Evolutionary conservation across 352 stramenopile genomes (phyloP).

Genomic region (Globisporangium perplexum): DNA sequence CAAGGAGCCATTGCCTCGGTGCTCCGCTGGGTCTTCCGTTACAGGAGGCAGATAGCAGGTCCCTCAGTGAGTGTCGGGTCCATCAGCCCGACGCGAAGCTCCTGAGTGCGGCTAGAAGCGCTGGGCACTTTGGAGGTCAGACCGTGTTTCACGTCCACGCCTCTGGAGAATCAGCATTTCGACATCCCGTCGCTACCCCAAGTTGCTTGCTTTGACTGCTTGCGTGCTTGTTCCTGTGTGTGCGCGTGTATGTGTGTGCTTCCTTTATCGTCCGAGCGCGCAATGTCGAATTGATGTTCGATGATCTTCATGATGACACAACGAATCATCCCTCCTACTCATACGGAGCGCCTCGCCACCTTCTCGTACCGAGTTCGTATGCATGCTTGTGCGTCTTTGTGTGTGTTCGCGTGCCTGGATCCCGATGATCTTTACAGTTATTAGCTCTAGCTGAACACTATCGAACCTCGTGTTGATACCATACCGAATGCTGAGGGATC

Average conservation of each 20-base stretch:
- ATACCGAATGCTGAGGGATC: constrained; percentile 34
- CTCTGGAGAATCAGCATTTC: constrained; percentile 80
- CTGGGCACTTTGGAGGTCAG: constrained; percentile 67
- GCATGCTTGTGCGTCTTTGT: neutral
- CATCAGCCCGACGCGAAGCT: constrained; percentile 73
- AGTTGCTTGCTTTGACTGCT: constrained; percentile 1
- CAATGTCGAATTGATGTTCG: constrained; percentile 40
- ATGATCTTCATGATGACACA: constrained; percentile 22
- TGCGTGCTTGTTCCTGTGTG: constrained; percentile 9
- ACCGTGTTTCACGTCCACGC: constrained; percentile 55
- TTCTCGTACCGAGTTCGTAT: neutral
- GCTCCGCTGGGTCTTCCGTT: constrained; percentile 66
- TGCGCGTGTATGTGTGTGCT: constrained; percentile 5
- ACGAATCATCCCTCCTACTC: constrained; percentile 68
- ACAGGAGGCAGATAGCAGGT: constrained; percentile 56
- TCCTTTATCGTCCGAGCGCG: constrained; percentile 14
- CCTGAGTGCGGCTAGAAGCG: constrained; percentile 56
- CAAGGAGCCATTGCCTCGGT: constrained; percentile 40
- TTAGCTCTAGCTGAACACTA: constrained; percentile 90
- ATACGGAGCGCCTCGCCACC: constrained; percentile 40
- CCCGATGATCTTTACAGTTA: constrained; percentile 47
- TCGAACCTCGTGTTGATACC: constrained; percentile 49
- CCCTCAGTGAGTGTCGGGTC: constrained; percentile 69
- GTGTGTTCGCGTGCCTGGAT: neutral
- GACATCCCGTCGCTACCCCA: constrained; percentile 23